phyloP scores from a whole-genome alignment of 371 early-diverging fungal genomes.

The Mucor velutinosus region DNA sequence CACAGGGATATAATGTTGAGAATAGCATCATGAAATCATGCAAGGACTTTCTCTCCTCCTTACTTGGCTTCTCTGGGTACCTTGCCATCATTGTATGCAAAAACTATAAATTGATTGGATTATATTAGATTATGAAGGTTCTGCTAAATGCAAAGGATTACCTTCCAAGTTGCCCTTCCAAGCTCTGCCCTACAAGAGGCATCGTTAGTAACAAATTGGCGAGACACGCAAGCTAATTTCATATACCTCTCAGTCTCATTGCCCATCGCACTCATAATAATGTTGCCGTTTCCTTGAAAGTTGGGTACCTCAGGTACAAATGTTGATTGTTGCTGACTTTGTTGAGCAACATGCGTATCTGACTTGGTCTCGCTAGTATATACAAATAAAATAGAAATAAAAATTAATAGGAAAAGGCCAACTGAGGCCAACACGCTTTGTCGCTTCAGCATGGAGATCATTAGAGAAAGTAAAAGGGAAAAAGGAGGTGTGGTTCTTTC shows the following conservation, averaged over 20 bases:
- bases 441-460: background rate
- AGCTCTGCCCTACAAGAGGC: conserved; percentile 71
- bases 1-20: conserved; percentile 96
- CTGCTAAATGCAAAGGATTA: background rate
- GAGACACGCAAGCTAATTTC: background rate
- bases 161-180: conserved; percentile 82
- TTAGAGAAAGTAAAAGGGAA: background rate
- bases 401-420: background rate
- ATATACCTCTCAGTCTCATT: conserved; percentile 79
- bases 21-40: conserved; percentile 83
- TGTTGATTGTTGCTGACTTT: background rate
- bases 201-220: background rate
- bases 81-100: conserved; percentile 97
- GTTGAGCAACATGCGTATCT: background rate
- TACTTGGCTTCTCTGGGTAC: conserved; percentile 87
- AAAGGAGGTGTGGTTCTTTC: background rate
- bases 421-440: background rate
- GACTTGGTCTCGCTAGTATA: background rate
- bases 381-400: background rate
- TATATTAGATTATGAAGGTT: background rate
- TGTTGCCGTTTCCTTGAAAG: background rate
- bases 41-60: conserved; percentile 80
- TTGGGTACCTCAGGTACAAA: background rate
- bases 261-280: conserved; percentile 80
- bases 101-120: conserved; percentile 42